Evolutionary conservation across 768 basidiomycete genomes (phyloP).

Genomic region (Cystobasidium ongulense): DNA sequence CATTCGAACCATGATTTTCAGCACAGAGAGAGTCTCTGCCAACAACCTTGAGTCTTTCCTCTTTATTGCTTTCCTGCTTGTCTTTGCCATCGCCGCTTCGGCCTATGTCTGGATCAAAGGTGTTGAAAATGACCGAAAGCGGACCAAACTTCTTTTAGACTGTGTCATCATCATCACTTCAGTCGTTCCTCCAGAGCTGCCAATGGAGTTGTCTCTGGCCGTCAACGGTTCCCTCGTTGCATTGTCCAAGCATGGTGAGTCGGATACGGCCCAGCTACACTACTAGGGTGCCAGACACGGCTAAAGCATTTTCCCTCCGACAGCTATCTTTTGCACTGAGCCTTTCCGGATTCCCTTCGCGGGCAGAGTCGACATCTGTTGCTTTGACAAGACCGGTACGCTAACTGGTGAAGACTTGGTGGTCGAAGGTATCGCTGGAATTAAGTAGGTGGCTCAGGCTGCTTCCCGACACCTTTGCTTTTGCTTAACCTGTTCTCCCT

Average conservation of each 20-base stretch:
- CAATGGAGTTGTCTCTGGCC: conserved; percentile 93
- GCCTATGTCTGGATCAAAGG: conserved; percentile 99
- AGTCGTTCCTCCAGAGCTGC: conserved; percentile 93
- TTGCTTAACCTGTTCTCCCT: not conserved
- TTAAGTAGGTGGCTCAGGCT: conserved; percentile 59
- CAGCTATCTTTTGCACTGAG: conserved; percentile 98
- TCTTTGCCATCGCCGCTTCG: conserved; percentile 93
- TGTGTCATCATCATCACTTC: conserved; percentile 94
- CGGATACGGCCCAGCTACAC: too few relatives aligned
- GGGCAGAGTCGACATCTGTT: conserved; percentile 93
- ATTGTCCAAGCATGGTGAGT: conserved; percentile 78
- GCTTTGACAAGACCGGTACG: conserved; percentile 98
- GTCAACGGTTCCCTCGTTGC: conserved; percentile 93
- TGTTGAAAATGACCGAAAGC: conserved; percentile 83
- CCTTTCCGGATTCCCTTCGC: conserved; percentile 96
- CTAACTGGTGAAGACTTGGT: conserved; percentile 94
- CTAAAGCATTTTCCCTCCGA: not conserved
- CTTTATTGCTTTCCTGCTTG: conserved; percentile 93
- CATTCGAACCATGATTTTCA: conserved; percentile 98
- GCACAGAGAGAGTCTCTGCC: conserved; percentile 89
- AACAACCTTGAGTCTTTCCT: conserved; percentile 93
- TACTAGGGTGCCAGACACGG: not conserved
- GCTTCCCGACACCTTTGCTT: not conserved
- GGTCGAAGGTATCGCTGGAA: conserved; percentile 82
- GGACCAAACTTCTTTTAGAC: conserved; percentile 87